Evolutionary conservation across 23 red algal species (phyloP), one percentile per base, ranked within the genome.

Genomic region (Pyropia haitanensis): DNA sequence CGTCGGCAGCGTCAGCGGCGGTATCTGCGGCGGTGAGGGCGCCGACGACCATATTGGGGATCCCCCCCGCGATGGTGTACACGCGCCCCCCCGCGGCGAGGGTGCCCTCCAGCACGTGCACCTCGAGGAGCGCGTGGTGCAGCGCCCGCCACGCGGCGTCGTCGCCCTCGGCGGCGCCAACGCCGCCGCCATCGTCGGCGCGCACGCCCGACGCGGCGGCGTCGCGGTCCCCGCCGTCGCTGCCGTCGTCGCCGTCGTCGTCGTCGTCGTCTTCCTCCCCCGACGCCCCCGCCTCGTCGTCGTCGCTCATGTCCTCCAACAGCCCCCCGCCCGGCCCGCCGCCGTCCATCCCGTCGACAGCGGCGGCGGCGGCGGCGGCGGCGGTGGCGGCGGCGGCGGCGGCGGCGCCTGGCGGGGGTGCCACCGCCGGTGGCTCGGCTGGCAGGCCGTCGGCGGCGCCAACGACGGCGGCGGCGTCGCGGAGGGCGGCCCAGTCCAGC

Each of bases 61-160:
- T 64, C 7, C 80, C 80, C 27, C 68, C 63, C 23, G 26, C 56
- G 3, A 86, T 63, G 32, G n/a, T 19, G 61, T 86, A 86, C 16
- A 30, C 27, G 15, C 28, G 23, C 19, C 61, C 80, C 2, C 18
- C 53, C 6, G 22, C 70, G 0, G 25, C 19, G 20, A 86, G 61
- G 31, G 53, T 51, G 18, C 80, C 80, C 17, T 86, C 80, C 20
- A 86, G 70, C 3, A 86, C 80, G 27, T 86, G 80, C 80, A 70
- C 74, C 32, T 86, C 64, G 61, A 86, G 39, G 48, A 86, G 48
- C 8, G 70, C 70, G 14, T 71, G 68, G 55, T 86, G 80, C 17
- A 86, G 60, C 14, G 80, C 80, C 22, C 51, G 30, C 24, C 65
- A 27, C 21, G 60, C 28, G 18, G 49, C 14, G n/a, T 76, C 68